Evolutionary conservation across 2,329 filamentous ascomycete genomes (phyloP).

Genomic region (Colletotrichum lupini): DNA sequence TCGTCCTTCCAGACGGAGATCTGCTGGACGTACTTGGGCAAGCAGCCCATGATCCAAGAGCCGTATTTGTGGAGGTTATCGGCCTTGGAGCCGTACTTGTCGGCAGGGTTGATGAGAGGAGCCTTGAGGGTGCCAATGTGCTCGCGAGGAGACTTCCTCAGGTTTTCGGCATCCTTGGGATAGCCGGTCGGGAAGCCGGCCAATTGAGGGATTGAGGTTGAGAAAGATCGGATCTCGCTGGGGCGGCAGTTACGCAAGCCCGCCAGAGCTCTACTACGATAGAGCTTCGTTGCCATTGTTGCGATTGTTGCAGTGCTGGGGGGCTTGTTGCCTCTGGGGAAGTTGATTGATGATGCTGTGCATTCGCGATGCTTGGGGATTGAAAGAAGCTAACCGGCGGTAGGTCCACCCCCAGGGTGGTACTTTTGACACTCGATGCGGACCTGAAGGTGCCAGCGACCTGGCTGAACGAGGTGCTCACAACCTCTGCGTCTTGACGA

Average conservation of each 20-base stretch:
- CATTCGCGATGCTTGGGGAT: conserved; percentile 27
- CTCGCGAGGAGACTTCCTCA: conserved; percentile 72
- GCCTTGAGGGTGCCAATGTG: conserved; percentile 72
- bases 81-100: conserved; percentile 90
- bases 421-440: background rate
- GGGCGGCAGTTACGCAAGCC: conserved; percentile 35
- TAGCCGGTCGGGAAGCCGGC: conserved; percentile 36
- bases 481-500: background rate
- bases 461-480: background rate
- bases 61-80: conserved; percentile 94
- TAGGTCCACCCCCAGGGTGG: conserved; percentile 9
- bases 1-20: conserved; percentile 99
- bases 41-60: conserved; percentile 93
- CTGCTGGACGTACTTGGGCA: conserved; percentile 98
- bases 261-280: conserved; percentile 65
- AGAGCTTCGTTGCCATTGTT: conserved; percentile 71
- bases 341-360: conserved; percentile 36
- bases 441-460: background rate
- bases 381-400: conserved; percentile 32
- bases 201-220: conserved; percentile 38
- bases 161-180: conserved; percentile 72
- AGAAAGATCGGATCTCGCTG: conserved; percentile 37
- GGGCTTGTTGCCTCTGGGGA: conserved; percentile 35
- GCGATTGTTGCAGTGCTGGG: conserved; percentile 36
- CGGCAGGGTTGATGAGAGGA: conserved; percentile 88